Evolutionary conservation across 345 rosid genomes (phyloP).

Genomic region (Gossypium ekmanianum): DNA sequence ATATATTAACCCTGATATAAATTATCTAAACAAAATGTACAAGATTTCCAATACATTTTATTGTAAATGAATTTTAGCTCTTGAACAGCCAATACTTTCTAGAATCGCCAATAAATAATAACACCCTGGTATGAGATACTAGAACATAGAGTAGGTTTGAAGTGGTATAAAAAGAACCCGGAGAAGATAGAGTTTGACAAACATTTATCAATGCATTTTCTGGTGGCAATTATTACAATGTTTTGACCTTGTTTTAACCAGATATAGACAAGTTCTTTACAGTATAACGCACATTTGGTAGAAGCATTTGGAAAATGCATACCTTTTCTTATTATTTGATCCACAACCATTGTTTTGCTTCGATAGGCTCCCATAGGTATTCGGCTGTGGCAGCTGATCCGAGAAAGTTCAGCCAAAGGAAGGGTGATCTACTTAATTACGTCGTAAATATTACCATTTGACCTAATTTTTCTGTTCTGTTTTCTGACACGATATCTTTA

Average conservation of each 20-base stretch:
- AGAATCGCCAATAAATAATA: not conserved
- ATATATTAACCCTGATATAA: not conserved
- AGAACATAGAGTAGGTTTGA: not conserved
- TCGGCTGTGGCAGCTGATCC: slow-evolving; percentile 53
- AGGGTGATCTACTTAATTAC: slow-evolving; percentile 38
- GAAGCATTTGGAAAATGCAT: not conserved
- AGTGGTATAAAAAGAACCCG: not conserved
- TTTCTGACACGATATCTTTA: slow-evolving; percentile 5
- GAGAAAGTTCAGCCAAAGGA: slow-evolving; percentile 62
- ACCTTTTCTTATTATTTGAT: slow-evolving; percentile 4
- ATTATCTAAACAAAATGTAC: not conserved
- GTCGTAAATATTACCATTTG: not conserved
- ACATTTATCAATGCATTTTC: not conserved
- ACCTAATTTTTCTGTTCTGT: not conserved
- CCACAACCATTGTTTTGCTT: slow-evolving; percentile 18
- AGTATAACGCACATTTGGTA: not conserved
- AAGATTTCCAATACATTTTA: not conserved
- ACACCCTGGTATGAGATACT: not conserved
- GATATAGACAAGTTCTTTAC: not conserved
- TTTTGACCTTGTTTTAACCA: not conserved
- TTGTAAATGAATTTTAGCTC: not conserved
- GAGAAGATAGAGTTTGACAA: not conserved
- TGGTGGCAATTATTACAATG: not conserved
- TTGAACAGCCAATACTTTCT: not conserved
- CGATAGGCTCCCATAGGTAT: slow-evolving; percentile 83